These are phyloP conservation scores for Hemisphaericaspora xylanilytica DNA, from an alignment of 1,139 yeast species.

Conservation along the genomic window DNA sequence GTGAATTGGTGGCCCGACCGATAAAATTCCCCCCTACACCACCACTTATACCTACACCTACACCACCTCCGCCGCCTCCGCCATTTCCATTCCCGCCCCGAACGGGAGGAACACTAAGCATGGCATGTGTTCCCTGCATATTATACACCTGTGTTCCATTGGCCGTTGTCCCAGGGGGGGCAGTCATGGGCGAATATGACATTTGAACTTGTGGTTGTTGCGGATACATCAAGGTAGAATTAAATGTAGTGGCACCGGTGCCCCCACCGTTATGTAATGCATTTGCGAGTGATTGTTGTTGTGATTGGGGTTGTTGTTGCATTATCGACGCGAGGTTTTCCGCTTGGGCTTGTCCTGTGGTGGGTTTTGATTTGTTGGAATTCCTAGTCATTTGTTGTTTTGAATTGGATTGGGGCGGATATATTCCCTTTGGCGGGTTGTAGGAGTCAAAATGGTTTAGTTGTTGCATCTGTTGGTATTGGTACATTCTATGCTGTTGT, in stretches of 20 bases:
- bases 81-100: too few species aligned
- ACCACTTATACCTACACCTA: conserved; percentile 3
- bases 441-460: conserved; percentile 4
- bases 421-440: neutral
- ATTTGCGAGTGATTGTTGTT: conserved; percentile 2
- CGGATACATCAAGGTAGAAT: conserved; percentile 12
- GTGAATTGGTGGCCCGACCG: conserved; percentile 4
- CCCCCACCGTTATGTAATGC: conserved; percentile 4
- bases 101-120: conserved; percentile 1
- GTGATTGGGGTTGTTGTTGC: neutral
- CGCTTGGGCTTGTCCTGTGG: neutral
- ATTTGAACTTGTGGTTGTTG: conserved; percentile 12
- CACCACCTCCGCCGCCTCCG: neutral
- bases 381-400: neutral
- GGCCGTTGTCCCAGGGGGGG: too few species aligned
- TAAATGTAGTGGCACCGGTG: conserved; percentile 5
- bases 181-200: conserved; percentile 10
- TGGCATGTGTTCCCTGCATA: conserved; percentile 8
- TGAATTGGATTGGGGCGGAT: neutral
- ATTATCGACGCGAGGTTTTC: conserved; percentile 1
- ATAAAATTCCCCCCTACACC: too few species aligned
- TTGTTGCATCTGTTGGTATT: conserved; percentile 8
- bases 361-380: neutral
- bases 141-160: conserved; percentile 9
- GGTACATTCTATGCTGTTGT: conserved; percentile 5